Evolutionary conservation across 2,329 filamentous ascomycete species (phyloP).

Genomic region (Biscogniauxia sp.): DNA sequence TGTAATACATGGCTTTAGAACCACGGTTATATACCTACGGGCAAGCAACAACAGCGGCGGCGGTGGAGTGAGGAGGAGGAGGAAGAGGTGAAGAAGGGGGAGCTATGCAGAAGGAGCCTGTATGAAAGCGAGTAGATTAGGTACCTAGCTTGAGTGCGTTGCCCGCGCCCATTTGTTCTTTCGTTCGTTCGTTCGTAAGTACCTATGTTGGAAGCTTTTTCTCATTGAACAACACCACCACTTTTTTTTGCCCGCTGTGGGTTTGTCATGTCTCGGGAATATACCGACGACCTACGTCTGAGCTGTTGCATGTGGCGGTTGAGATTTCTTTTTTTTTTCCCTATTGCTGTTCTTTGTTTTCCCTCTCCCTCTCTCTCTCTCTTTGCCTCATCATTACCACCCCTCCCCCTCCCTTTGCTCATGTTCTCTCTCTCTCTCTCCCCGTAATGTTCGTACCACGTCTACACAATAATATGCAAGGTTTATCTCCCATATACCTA

Average conservation of each 20-base stretch:
- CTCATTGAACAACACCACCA: background rate
- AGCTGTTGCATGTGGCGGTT: constrained; percentile 21
- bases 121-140: too few relatives aligned
- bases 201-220: too few relatives aligned
- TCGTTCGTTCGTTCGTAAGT: too few relatives aligned
- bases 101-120: too few relatives aligned
- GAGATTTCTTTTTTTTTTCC: too few relatives aligned
- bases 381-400: constrained; percentile 15
- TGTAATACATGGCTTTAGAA: background rate
- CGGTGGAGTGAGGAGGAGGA: too few relatives aligned
- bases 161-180: too few relatives aligned
- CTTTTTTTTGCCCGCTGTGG: constrained; percentile 6
- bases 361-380: constrained; percentile 18
- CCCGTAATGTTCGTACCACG: background rate
- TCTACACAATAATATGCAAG: background rate
- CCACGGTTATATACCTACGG: background rate
- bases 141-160: too few relatives aligned
- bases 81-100: too few relatives aligned
- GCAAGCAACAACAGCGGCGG: background rate
- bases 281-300: constrained; percentile 35
- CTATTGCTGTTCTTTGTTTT: constrained; percentile 19
- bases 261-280: constrained; percentile 40
- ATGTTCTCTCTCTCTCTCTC: constrained; percentile 15
- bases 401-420: constrained; percentile 17
- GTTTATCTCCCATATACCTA: background rate